Percentiles rank a stretch among this genome's conserved stretches.
Evolutionary conservation across 371 early-diverging fungal species (phyloP).

Genomic region (Zopfochytrium polystomum): DNA sequence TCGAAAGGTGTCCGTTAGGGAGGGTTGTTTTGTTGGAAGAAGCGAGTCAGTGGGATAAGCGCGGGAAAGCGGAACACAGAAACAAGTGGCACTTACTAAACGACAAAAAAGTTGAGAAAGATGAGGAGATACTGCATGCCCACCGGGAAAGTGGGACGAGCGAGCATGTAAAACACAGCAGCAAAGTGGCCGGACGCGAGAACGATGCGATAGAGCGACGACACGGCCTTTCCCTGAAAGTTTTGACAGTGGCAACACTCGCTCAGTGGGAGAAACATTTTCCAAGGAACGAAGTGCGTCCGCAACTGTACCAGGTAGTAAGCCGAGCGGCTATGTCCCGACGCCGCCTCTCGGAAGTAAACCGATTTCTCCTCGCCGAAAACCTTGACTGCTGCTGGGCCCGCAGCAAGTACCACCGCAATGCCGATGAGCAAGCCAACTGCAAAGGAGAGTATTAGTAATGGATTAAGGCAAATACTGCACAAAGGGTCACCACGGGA

Average conservation of each 20-base stretch:
- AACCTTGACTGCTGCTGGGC: slow-evolving; percentile 41
- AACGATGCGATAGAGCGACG: too few species aligned
- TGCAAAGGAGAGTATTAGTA: neutral
- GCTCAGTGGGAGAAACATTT: slow-evolving; percentile 1
- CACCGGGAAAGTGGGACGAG: slow-evolving; percentile 28
- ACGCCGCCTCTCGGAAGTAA: too few species aligned
- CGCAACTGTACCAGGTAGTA: slow-evolving; percentile 30
- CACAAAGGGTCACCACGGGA: slow-evolving; percentile 6
- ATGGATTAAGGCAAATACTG: slow-evolving; percentile 15
- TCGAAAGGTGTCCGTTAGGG: neutral
- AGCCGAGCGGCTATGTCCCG: slow-evolving; percentile 37
- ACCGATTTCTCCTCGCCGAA: too few species aligned
- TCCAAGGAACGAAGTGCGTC: slow-evolving; percentile 29
- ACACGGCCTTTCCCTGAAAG: slow-evolving; percentile 28
- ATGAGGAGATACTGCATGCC: slow-evolving; percentile 29
- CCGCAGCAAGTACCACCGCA: slow-evolving; percentile 38
- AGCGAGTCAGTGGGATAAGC: neutral
- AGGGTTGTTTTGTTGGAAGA: neutral
- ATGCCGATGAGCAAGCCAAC: slow-evolving; percentile 37
- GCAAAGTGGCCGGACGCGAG: too few species aligned
- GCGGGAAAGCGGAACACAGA: neutral
- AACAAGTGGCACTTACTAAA: slow-evolving; percentile 28
- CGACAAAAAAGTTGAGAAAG: slow-evolving; percentile 38
- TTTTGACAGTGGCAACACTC: neutral
- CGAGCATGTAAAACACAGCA: too few species aligned